These are phyloP conservation scores for Fraxinus velutina DNA, from an alignment of 305 asterid species.

Conservation along the genomic window DNA sequence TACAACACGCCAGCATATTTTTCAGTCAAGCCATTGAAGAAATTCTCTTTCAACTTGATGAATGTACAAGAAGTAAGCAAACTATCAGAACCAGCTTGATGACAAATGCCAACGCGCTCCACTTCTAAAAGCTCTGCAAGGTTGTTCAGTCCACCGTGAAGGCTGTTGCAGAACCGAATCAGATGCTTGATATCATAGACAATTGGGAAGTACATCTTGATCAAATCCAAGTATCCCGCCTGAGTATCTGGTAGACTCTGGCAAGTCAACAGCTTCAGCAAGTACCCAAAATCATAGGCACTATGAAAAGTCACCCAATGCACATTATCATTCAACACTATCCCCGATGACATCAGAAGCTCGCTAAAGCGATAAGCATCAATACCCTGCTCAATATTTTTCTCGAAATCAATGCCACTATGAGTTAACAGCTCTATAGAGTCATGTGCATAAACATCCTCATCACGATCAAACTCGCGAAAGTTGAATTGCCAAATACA, in stretches of 20 bases:
- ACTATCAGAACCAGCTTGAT: conserved; percentile 46
- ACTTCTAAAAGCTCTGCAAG: conserved; percentile 31
- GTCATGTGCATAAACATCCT: conserved; percentile 33
- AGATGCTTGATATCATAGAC: conserved; percentile 36
- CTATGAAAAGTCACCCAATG: conserved; percentile 35
- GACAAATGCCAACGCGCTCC: conserved; percentile 33
- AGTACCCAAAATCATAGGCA: conserved; percentile 32
- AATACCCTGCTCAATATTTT: conserved; percentile 27
- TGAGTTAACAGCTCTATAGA: conserved; percentile 33
- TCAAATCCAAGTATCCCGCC: conserved; percentile 25
- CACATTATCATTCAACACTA: conserved; percentile 35
- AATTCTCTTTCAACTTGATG: conserved; percentile 30
- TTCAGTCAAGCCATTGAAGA: conserved; percentile 31
- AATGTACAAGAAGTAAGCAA: conserved; percentile 37
- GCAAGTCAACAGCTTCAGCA: conserved; percentile 35
- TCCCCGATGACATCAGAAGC: conserved; percentile 39
- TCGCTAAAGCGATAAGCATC: conserved; percentile 30
- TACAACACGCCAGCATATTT: conserved; percentile 36
- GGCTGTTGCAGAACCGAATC: conserved; percentile 33
- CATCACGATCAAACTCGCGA: conserved; percentile 31
- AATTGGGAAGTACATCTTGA: conserved; percentile 28
- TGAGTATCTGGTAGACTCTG: conserved; percentile 33
- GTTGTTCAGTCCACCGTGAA: conserved; percentile 37
- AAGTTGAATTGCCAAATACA: conserved; percentile 39
- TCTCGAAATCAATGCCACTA: conserved; percentile 31